phyloP scores from a whole-genome alignment of 495 filamentous ascomycete species.

The Baudoinia panamericana region DNA sequence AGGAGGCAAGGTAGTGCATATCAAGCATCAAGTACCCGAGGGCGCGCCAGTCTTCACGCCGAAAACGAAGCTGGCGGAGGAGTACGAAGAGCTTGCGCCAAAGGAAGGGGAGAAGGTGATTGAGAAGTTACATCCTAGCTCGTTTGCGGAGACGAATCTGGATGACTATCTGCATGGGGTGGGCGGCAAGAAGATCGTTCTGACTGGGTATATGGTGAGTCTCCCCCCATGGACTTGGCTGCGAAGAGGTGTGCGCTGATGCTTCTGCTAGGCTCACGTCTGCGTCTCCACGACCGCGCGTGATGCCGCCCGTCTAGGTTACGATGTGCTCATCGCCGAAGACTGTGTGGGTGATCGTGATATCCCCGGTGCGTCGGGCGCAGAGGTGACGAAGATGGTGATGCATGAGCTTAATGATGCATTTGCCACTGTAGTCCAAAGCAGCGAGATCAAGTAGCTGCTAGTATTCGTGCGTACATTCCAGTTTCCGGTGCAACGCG shows the following conservation, averaged over 20 bases:
- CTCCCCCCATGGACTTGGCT: background rate
- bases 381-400: slow-evolving; percentile 27
- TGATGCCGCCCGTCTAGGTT: slow-evolving; percentile 41
- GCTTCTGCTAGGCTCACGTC: slow-evolving; percentile 37
- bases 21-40: slow-evolving; percentile 40
- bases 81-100: slow-evolving; percentile 40
- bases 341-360: slow-evolving; percentile 48
- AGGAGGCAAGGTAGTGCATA: slow-evolving; percentile 42
- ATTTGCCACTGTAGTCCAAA: slow-evolving; percentile 29
- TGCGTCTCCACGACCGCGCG: slow-evolving; percentile 48
- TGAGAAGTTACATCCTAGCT: slow-evolving; percentile 35
- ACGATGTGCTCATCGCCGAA: slow-evolving; percentile 42
- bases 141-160: slow-evolving; percentile 38
- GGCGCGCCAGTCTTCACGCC: slow-evolving; percentile 51
- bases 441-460: slow-evolving; percentile 26
- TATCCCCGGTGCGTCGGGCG: slow-evolving; percentile 37
- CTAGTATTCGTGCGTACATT: too few species aligned
- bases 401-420: slow-evolving; percentile 29
- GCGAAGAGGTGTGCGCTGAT: background rate
- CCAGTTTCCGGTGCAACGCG: too few species aligned
- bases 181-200: slow-evolving; percentile 36
- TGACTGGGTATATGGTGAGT: slow-evolving; percentile 39
- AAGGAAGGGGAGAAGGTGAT: slow-evolving; percentile 37
- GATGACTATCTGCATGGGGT: slow-evolving; percentile 30
- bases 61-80: slow-evolving; percentile 37